Conservation (phyloP, 148 eudicot genomes). For the Vaccinium myrtillus region DNA sequence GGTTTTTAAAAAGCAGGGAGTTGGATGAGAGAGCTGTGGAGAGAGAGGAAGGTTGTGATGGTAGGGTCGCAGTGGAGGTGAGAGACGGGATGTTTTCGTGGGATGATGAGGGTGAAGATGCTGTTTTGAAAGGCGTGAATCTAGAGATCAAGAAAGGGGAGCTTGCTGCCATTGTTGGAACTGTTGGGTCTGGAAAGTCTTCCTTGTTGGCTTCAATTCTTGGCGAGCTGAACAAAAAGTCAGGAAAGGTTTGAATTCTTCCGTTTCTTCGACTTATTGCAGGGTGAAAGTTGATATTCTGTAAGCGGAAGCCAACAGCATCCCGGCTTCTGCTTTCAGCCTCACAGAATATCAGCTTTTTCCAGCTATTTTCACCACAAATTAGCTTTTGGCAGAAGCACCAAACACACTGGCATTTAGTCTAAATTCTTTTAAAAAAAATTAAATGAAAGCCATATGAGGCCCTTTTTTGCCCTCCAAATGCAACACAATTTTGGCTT, state of each 20-base stretch:
- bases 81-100: slow-evolving; percentile 22
- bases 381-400: not conserved
- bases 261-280: not conserved
- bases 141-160: slow-evolving; percentile 25
- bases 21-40: slow-evolving; percentile 21
- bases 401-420: not conserved
- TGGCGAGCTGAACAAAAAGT: slow-evolving; percentile 22
- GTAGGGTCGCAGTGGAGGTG: slow-evolving; percentile 20
- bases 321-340: not conserved
- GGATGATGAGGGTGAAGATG: slow-evolving; percentile 24
- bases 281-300: not conserved
- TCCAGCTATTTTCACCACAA: not conserved
- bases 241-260: slow-evolving; percentile 19
- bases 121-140: slow-evolving; percentile 17
- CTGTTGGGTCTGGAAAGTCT: slow-evolving; percentile 30
- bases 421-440: not conserved
- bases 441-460: no score
- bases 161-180: slow-evolving; percentile 28
- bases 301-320: not conserved
- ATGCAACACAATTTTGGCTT: not conserved
- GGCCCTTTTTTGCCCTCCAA: not conserved
- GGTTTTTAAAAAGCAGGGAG: slow-evolving; percentile 19
- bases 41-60: slow-evolving; percentile 7
- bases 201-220: slow-evolving; percentile 23
- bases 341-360: not conserved